These are phyloP conservation scores for Diaporthe ilicicola DNA, from an alignment of 2,329 filamentous ascomycete species.

Conservation along the genomic window DNA sequence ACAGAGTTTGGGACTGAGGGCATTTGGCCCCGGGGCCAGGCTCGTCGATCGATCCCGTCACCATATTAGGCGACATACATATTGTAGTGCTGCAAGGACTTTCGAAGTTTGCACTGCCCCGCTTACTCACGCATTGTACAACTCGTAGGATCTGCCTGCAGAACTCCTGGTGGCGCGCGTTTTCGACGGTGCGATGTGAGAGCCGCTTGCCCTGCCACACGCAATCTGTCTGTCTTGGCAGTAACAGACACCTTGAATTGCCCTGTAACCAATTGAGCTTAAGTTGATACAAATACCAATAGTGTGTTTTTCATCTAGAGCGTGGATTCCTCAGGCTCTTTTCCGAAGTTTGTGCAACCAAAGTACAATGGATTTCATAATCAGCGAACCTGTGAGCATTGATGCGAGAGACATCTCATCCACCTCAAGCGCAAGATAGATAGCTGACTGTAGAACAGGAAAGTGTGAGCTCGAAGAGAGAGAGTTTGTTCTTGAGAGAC, in stretches of 20 bases:
- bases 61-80: not conserved
- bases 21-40: not conserved
- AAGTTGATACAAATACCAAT: too few species aligned
- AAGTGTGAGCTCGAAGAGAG: not conserved
- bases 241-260: too few species aligned
- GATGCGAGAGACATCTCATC: too few species aligned
- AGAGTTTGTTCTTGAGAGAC: not conserved
- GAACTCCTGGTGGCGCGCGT: not conserved
- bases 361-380: too few species aligned
- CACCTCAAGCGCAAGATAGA: too few species aligned
- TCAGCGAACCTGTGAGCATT: too few species aligned
- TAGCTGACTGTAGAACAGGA: not conserved
- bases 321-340: too few species aligned
- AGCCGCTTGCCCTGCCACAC: not conserved
- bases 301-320: too few species aligned
- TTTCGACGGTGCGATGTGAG: not conserved
- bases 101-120: not conserved
- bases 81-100: not conserved
- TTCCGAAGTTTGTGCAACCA: too few species aligned
- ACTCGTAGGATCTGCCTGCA: not conserved
- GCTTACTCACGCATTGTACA: not conserved
- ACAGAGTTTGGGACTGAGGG: not conserved
- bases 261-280: too few species aligned
- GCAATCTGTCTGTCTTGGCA: too few species aligned
- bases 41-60: not conserved